Evolutionary conservation across 192 early-diverging fungal genomes (phyloP), one percentile per base, ranked within the genome.

Genomic region (Podila verticillata): DNA sequence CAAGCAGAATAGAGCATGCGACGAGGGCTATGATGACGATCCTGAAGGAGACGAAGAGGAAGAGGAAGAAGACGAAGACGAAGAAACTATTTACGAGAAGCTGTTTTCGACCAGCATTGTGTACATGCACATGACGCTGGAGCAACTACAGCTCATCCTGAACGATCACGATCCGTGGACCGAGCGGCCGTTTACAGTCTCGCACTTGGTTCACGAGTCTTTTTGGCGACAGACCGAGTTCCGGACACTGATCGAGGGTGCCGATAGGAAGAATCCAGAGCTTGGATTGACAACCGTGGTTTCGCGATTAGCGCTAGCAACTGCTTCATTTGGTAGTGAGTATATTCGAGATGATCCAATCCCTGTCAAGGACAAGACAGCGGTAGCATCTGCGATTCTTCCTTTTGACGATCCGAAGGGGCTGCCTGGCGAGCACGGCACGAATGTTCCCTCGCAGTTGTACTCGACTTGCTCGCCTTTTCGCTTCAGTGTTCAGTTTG

Each of bases 51-150:
- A 17, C 3, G 39, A 44, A 0, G 39, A 44, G 13, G 39, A 44
- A 4, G 39, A 39, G 44, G 13, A 60, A 51, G 35, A 59, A 13
- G 57, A 70, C 7, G 32, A 22, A 13, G 62, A 68, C 15, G 48
- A 32, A 47, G 73, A 74, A 61, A 4, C 13, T 3, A 66, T 70
- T 6, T 86, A 82, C 49, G 70, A 54, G 7, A 63, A 49, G 3
- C 74, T 86, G 30, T 82, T 89, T 35, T 73, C 75, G 15, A 66
- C 81, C 4, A 59, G 75, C 7, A 83, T 90, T 28, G 70, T 83
- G 57, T 90, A 88, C 67, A 84, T 84, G 66, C 86, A 90, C 73
- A 90, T 90, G 87, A 68, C 74, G 2, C 82, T 87, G 67, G 82
- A 86, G 57, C 84, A 88, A 26, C 72, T 90, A 7, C 78, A 81